Evolutionary conservation across 2,329 filamentous ascomycete genomes (phyloP).

Genomic region (Colletotrichum trifolii): DNA sequence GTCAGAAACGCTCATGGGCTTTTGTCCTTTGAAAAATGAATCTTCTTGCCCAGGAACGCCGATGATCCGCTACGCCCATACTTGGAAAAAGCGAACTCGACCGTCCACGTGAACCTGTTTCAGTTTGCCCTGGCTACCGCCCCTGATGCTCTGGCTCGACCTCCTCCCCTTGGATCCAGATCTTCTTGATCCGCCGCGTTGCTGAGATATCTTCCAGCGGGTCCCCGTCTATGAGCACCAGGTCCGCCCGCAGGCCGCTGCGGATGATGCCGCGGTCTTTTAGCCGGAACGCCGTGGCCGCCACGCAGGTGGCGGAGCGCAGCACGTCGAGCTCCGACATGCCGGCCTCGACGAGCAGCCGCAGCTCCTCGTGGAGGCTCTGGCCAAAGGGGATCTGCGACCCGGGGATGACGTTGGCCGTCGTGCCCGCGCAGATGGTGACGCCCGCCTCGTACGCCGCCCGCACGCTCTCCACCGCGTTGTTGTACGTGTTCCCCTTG

Average conservation of each 20-base stretch:
- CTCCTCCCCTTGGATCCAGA: conserved; percentile 44
- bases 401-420: conserved; percentile 39
- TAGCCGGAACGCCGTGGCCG: conserved; percentile 39
- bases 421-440: conserved; percentile 46
- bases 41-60: no score
- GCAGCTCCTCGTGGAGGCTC: conserved; percentile 41
- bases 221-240: conserved; percentile 45
- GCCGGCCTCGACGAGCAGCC: conserved; percentile 39
- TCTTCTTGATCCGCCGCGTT: conserved; percentile 40
- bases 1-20: no score
- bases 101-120: no score
- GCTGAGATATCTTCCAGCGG: conserved; percentile 43
- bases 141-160: conserved; percentile 1
- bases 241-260: conserved; percentile 42
- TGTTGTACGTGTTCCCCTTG: conserved; percentile 38
- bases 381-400: conserved; percentile 35
- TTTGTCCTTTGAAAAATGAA: no score
- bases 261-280: conserved; percentile 41
- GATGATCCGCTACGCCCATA: no score
- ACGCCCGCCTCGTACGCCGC: conserved; percentile 43
- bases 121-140: neutral
- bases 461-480: conserved; percentile 41
- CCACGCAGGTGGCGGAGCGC: conserved; percentile 38
- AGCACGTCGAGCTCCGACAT: conserved; percentile 38
- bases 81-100: no score